phyloP scores from a whole-genome alignment of 257 asterid species.

The Przewalskia tangutica region DNA sequence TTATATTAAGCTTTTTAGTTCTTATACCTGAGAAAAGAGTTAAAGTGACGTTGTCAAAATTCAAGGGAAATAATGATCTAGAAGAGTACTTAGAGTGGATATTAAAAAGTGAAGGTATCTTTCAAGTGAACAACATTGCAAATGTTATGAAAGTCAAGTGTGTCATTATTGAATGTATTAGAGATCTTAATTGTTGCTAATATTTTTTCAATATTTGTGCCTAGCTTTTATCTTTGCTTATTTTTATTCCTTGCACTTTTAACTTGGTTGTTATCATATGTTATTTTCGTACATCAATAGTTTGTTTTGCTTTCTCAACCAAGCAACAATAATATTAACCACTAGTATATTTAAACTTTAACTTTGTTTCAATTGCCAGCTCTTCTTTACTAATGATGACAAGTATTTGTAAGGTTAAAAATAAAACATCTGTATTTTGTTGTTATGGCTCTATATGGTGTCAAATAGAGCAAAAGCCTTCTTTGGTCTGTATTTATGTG shows the following conservation, averaged over 20 bases:
- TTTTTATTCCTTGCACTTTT: too few relatives aligned
- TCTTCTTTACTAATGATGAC: neutral
- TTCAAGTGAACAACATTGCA: too few relatives aligned
- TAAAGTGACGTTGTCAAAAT: neutral
- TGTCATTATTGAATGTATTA: too few relatives aligned
- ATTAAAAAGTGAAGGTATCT: too few relatives aligned
- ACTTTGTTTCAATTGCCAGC: neutral
- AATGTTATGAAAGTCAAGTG: too few relatives aligned
- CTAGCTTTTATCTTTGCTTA: too few relatives aligned
- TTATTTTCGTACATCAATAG: neutral
- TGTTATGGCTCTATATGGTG: neutral
- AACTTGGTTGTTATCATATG: neutral
- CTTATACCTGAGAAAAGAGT: neutral
- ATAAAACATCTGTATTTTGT: neutral
- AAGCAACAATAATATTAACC: neutral
- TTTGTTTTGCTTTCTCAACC: neutral
- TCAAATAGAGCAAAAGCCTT: neutral
- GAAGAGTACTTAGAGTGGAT: too few relatives aligned
- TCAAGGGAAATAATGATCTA: too few relatives aligned
- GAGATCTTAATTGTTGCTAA: too few relatives aligned
- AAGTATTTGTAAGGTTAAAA: neutral
- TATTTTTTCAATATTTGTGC: too few relatives aligned
- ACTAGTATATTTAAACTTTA: neutral
- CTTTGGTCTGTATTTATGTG: neutral
- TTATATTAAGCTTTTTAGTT: neutral